Base-by-base conservation (phyloP, 306 rosid species). In the Cucurbita maxima region DNA sequence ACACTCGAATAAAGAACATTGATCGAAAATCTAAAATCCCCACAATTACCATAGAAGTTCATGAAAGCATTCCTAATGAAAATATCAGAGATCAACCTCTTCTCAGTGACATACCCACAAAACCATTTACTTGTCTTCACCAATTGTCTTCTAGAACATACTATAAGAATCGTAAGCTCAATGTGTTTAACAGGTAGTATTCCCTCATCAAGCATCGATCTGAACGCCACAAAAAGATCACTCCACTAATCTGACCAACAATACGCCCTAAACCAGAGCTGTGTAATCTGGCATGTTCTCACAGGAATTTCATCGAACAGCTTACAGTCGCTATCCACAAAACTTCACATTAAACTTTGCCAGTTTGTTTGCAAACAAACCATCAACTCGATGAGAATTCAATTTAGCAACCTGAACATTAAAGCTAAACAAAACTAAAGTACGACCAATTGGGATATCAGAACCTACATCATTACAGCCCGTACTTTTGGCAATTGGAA, bases 131-230 rank as follows among this genome's bases (percentile, higher is more conserved):
- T 83, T 4, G 48, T 37, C 76, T 62, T 78, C 13, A 75, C 57
- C 83, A 53, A 22, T 73, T 54, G 57, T 77, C 25, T 74, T 14
- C 71, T 71, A 1, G 86, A 82, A 73, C 81, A 83, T 4, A 84
- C 85, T 62, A 83, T 86, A 45, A 83, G 77, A 64, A 81, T 63
- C 14, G 87, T 79, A 55, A 87, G 85, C 38, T 83, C 81, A 40
- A 86, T 78, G n/a, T 83, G 79, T 58, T 40, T 70, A 78, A 74
- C 76, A 11, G 87, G 86, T 12, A 79, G 57, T 30, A 78, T 30
- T 20, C 84, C 83, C 55, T 76, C 83, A 25, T 74, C 82, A 48
- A 86, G 61, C 86, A 84, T 84, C 54, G 74, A 78, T 54, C 56
- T 59, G 16, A 84, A 60, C 71, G 82, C 64, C 38, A 10, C 58